Percentiles rank a stretch among this genome's conserved stretches.
Evolutionary conservation across 495 filamentous ascomycete genomes (phyloP).

Genomic region (Aspergillus ellipticus): DNA sequence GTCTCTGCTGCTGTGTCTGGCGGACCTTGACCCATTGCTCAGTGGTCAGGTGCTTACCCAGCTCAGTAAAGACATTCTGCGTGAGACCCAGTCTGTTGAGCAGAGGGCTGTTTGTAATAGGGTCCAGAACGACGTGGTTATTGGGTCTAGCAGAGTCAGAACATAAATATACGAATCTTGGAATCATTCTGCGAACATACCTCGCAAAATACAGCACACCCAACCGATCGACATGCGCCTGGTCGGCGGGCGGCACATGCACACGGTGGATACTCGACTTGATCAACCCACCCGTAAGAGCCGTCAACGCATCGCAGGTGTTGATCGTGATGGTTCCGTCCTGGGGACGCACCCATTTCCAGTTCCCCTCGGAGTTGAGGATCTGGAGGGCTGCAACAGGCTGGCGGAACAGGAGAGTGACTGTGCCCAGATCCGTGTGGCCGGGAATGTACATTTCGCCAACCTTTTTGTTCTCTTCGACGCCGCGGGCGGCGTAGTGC

Average conservation of each 20-base stretch:
- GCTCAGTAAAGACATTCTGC: constrained; percentile 28
- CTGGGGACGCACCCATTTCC: constrained; percentile 43
- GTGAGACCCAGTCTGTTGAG: constrained; percentile 39
- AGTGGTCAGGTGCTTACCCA: constrained; percentile 31
- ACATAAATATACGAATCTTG: constrained; percentile 2
- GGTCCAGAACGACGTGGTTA: constrained; percentile 38
- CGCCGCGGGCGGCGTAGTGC: constrained; percentile 43
- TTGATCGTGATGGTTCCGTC: constrained; percentile 53
- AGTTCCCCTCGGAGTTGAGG: constrained; percentile 29
- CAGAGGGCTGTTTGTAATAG: constrained; percentile 40
- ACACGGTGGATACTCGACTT: constrained; percentile 53
- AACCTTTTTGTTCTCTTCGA: constrained; percentile 39
- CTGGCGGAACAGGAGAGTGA: constrained; percentile 44
- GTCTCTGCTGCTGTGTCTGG: constrained; percentile 42
- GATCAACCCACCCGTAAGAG: constrained; percentile 45
- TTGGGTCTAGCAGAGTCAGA: constrained; percentile 22
- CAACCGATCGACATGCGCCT: constrained; percentile 48
- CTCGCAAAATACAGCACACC: constrained; percentile 47
- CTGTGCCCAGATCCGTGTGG: constrained; percentile 39
- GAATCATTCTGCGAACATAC: constrained; percentile 17
- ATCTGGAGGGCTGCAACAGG: constrained; percentile 50
- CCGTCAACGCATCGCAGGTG: constrained; percentile 46
- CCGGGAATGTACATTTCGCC: constrained; percentile 31
- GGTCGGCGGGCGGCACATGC: constrained; percentile 46
- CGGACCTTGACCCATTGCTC: constrained; percentile 35